Evolutionary conservation across 2,329 filamentous ascomycete genomes (phyloP).

Genomic region (Westerdykella ornata): DNA sequence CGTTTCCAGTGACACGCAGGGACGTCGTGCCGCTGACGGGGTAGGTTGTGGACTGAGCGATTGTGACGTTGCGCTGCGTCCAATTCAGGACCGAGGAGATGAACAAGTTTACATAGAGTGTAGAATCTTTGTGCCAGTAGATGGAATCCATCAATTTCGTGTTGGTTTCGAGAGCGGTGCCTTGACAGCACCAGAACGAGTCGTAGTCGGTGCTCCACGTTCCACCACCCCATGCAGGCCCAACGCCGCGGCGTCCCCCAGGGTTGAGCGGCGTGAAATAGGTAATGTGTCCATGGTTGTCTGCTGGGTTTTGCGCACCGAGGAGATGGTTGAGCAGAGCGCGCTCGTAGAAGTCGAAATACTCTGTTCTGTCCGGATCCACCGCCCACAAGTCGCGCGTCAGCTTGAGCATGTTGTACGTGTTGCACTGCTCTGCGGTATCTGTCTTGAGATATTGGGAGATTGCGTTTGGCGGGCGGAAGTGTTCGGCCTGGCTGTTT

Average conservation of each 20-base stretch:
- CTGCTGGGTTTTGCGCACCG: constrained; percentile 44
- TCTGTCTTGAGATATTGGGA: constrained; percentile 41
- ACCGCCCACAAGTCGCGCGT: constrained; percentile 47
- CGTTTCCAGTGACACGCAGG: constrained; percentile 34
- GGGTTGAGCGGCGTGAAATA: constrained; percentile 50
- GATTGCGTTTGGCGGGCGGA: constrained; percentile 44
- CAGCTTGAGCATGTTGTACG: constrained; percentile 53
- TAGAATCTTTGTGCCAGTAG: constrained; percentile 42
- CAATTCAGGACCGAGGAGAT: constrained; percentile 44
- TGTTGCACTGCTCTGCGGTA: constrained; percentile 50
- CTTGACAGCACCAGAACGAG: constrained; percentile 51
- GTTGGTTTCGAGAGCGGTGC: constrained; percentile 48
- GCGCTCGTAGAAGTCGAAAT: constrained; percentile 51
- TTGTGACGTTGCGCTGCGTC: constrained; percentile 36
- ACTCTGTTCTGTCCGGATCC: constrained; percentile 38
- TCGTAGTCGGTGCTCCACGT: constrained; percentile 51
- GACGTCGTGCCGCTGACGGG: constrained; percentile 40
- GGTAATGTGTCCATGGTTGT: constrained; percentile 46
- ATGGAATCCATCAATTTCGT: constrained; percentile 51
- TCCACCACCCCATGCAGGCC: constrained; percentile 48
- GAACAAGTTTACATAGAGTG: constrained; percentile 48
- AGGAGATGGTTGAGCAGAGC: constrained; percentile 48
- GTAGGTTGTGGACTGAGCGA: constrained; percentile 43
- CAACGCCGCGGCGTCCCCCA: constrained; percentile 44
- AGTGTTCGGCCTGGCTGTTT: constrained; percentile 51